Evolutionary conservation across 257 asterid species (phyloP), one percentile per base, ranked within the genome.

Genomic region (Leptodermis oblonga): DNA sequence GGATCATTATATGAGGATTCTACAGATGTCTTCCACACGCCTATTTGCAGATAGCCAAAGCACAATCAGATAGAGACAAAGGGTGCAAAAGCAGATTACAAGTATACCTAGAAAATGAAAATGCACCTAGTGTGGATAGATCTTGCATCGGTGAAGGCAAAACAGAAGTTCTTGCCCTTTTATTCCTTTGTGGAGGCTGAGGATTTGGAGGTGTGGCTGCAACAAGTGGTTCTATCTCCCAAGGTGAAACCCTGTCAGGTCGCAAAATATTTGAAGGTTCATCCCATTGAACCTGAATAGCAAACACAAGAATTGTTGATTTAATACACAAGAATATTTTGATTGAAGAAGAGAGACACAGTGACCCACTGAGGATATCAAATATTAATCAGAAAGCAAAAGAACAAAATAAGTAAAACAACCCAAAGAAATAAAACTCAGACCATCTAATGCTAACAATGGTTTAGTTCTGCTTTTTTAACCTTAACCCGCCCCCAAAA

Each of bases 271-370:
- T 73, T 43, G 99, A 89, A 43, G 93, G 96, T 74, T 94, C 99
- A 78, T 94, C 99, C 99, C 99, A 94, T 69, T 94, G 98, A 72
- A 91, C 97, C 99, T 94, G 96, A 77, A 67, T 26, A 22, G n/a
- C 66, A 67, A 26, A 67, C 8, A 49, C 43, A 45, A 14, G 1
- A 26, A 6, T 48, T 37, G 55, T 18, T 65, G 55, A 28, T 37
- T 60, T 18, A 11, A 31, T 73, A 56, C 46, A 39, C 12, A n/a
- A 30, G 23, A 56, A 23, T 45, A 69, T 17, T 26, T 20, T 55
- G 45, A 34, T 22, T 5, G 12, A 51, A 18, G 48, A 33, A 61
- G 12, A 65, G 28, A 28, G 23, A 28, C 9, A 18, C 5, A 10
- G 22, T 45, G 12, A 18, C 18, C 3, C 12, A 11, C 59, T 61